These are phyloP conservation scores for Deuterostichococcus epilithicus DNA, from an alignment of 139 green algal species.

Conservation along the genomic window DNA sequence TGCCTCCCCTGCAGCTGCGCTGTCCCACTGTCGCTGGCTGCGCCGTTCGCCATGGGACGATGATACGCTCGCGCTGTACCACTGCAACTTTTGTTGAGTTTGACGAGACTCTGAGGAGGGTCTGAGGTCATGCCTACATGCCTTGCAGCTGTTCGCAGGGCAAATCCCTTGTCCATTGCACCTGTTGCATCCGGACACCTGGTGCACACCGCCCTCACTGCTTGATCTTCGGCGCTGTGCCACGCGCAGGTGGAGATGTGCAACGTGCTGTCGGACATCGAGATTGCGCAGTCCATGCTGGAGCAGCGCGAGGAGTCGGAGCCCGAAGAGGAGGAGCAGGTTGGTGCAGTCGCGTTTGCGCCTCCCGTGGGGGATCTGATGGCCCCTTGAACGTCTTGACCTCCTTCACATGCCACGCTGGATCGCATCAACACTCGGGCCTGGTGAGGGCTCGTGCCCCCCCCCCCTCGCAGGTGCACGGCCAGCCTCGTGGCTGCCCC, in stretches of 20 bases:
- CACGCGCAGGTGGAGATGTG: constrained; percentile 32
- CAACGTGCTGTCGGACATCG: constrained; percentile 30
- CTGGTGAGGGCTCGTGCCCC: too few species aligned
- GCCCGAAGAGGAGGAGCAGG: not conserved
- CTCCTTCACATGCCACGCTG: too few species aligned
- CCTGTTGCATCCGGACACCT: not conserved
- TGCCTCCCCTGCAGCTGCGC: not conserved
- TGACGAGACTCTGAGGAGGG: not conserved
- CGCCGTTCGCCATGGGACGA: not conserved
- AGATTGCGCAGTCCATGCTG: constrained; percentile 24
- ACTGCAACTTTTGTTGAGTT: not conserved
- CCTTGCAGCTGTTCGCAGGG: not conserved
- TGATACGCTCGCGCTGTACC: not conserved
- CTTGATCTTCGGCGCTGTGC: not conserved
- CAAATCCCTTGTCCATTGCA: not conserved
- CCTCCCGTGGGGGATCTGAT: too few species aligned
- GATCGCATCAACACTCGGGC: too few species aligned
- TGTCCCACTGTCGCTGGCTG: not conserved
- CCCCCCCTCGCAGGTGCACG: too few species aligned
- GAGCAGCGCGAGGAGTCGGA: constrained; percentile 4
- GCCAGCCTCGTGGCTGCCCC: too few species aligned
- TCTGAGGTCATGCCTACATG: not conserved
- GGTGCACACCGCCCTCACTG: not conserved
- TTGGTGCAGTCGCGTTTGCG: too few species aligned
- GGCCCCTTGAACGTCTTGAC: too few species aligned